These are phyloP conservation scores for Coemansia sp. DNA, from an alignment of 192 early-diverging fungal genomes.

Conservation along the genomic window DNA sequence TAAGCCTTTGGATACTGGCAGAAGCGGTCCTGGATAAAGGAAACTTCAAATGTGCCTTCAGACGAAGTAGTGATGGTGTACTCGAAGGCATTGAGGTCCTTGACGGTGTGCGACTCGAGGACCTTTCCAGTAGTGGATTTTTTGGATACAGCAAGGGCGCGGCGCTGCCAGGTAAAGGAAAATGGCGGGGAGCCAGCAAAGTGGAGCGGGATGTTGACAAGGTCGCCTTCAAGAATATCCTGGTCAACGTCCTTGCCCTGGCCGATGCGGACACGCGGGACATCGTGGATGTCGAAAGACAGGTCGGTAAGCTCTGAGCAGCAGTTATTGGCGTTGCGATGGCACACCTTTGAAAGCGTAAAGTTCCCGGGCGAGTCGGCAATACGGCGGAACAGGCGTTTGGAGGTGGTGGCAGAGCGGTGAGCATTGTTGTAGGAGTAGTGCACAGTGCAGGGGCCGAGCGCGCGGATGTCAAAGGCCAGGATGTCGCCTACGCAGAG, in stretches of 20 bases:
- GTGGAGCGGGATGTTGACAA: conserved; percentile 55
- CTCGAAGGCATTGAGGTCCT: conserved; percentile 41
- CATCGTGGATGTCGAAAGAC: conserved; percentile 45
- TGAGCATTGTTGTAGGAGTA: conserved; percentile 50
- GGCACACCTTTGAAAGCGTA: conserved; percentile 56
- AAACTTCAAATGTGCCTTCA: conserved; percentile 63
- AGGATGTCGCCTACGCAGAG: conserved; percentile 69
- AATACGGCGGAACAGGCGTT: conserved; percentile 59
- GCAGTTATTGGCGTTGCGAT: conserved; percentile 54
- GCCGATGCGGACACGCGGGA: conserved; percentile 61
- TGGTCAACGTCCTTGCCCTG: conserved; percentile 61
- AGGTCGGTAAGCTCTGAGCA: conserved; percentile 53
- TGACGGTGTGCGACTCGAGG: conserved; percentile 55
- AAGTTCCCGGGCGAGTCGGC: conserved; percentile 57
- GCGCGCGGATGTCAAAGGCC: conserved; percentile 61
- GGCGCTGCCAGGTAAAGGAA: conserved; percentile 61
- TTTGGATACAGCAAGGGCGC: conserved; percentile 5
- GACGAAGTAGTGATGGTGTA: conserved; percentile 56
- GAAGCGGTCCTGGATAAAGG: conserved; percentile 56
- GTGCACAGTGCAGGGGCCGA: conserved; percentile 58
- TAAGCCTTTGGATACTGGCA: conserved; percentile 60
- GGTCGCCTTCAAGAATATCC: conserved; percentile 59
- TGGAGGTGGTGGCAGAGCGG: conserved; percentile 18
- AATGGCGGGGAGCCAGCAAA: conserved; percentile 65
- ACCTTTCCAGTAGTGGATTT: background rate